These are phyloP conservation scores for Fusarium pseudograminearum DNA, from an alignment of 2,329 filamentous ascomycete species.

Conservation along the genomic window DNA sequence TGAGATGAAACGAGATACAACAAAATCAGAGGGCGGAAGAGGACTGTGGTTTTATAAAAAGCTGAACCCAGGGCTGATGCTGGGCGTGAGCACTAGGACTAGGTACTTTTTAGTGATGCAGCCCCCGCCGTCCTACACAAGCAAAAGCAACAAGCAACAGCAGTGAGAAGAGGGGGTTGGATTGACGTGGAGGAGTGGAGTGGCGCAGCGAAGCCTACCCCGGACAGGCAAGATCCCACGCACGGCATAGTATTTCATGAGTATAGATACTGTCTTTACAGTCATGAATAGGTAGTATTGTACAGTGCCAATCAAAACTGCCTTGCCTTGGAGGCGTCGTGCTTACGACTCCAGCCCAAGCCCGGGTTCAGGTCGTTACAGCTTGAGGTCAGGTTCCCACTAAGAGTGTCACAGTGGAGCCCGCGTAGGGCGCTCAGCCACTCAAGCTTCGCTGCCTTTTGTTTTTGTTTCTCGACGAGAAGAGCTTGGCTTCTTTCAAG, in stretches of 20 bases:
- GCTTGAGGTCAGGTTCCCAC: constrained; percentile 37
- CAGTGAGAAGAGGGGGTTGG: constrained; percentile 24
- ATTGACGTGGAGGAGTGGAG: constrained; percentile 38
- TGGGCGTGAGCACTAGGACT: constrained; percentile 35
- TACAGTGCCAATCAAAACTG: constrained; percentile 26
- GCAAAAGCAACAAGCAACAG: constrained; percentile 4
- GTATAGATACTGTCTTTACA: not conserved
- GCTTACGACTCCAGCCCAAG: constrained; percentile 39
- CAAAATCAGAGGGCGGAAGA: constrained; percentile 22
- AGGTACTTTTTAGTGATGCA: constrained; percentile 10
- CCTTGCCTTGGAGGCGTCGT: constrained; percentile 39
- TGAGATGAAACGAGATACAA: constrained; percentile 18
- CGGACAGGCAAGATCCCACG: constrained; percentile 21
- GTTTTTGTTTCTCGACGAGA: constrained; percentile 8
- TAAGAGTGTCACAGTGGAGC: constrained; percentile 29
- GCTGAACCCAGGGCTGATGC: constrained; percentile 23
- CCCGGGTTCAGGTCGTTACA: constrained; percentile 32
- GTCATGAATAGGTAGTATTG: accelerated
- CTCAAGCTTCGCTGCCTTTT: constrained; percentile 19
- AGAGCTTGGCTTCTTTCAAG: constrained; percentile 23
- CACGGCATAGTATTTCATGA: not conserved
- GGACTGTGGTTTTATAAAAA: constrained; percentile 43
- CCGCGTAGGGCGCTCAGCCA: constrained; percentile 24
- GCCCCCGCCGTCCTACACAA: constrained; percentile 4
- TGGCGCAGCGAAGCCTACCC: constrained; percentile 36